phyloP scores from a whole-genome alignment of 2,329 filamentous ascomycete genomes.

The Botryotinia narcissicola region DNA sequence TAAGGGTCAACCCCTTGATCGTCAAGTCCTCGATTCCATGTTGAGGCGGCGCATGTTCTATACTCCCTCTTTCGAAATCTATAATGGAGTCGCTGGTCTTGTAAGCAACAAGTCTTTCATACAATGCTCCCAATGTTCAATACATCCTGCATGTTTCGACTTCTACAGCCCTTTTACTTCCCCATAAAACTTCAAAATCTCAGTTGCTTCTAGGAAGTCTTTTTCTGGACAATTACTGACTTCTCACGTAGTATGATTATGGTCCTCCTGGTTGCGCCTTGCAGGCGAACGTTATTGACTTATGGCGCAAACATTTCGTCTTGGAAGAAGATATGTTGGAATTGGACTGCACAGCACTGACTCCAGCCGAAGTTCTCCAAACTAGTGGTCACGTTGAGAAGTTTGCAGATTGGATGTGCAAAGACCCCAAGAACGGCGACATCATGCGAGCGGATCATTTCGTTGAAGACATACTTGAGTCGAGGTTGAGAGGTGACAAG shows the following conservation, averaged over 20 bases:
- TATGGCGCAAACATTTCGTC: conserved; percentile 74
- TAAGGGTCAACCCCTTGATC: conserved; percentile 87
- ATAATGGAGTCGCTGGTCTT: conserved; percentile 79
- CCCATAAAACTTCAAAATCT: not conserved
- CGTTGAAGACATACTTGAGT: conserved; percentile 90
- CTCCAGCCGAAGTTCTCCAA: conserved; percentile 90
- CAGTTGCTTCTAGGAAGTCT: not conserved
- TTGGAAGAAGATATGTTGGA: conserved; percentile 73
- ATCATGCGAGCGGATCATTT: conserved; percentile 95
- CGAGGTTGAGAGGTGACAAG: conserved; percentile 84
- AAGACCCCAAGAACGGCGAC: conserved; percentile 95
- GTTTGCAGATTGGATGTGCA: conserved; percentile 96
- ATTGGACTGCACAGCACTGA: conserved; percentile 84
- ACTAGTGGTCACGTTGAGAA: conserved; percentile 96
- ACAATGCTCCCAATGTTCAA: not conserved
- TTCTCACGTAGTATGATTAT: conserved; percentile 6
- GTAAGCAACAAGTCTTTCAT: conserved; percentile 48
- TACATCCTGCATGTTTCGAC: not conserved
- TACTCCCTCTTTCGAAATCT: conserved; percentile 94
- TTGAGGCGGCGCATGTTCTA: conserved; percentile 90
- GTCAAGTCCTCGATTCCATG: conserved; percentile 75
- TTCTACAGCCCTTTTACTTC: not conserved
- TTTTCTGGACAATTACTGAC: not conserved
- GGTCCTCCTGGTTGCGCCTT: conserved; percentile 61
- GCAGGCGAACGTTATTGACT: conserved; percentile 66